phyloP scores from a whole-genome alignment of 495 filamentous ascomycete species.

The Tuber umbilicatum region DNA sequence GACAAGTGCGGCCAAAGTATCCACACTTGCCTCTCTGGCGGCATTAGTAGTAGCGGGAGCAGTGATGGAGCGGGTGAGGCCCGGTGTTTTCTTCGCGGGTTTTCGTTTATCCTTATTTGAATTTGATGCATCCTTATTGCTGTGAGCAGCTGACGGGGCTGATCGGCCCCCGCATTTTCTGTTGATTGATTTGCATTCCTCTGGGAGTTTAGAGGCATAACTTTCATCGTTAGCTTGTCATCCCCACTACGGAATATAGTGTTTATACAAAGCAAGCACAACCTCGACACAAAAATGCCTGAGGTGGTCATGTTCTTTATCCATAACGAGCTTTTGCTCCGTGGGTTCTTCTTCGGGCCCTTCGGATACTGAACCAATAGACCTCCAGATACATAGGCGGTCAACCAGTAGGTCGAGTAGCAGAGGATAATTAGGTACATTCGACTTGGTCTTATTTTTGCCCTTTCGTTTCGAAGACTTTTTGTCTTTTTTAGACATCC shows the following conservation, averaged over 20 bases:
- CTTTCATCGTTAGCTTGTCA: constrained; percentile 43
- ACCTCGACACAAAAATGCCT: constrained; percentile 86
- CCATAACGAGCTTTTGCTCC: constrained; percentile 38
- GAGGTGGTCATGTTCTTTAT: constrained; percentile 52
- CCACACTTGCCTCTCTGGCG: constrained; percentile 19
- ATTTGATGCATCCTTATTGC: constrained; percentile 61
- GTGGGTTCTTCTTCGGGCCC: constrained; percentile 50
- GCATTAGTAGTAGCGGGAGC: constrained; percentile 32
- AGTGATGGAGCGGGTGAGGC: constrained; percentile 33
- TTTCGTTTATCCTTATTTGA: constrained; percentile 54
- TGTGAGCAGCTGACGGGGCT: constrained; percentile 47
- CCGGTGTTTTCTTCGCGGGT: constrained; percentile 44
- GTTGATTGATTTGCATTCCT: constrained; percentile 69
- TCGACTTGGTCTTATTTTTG: constrained; percentile 46
- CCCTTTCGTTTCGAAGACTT: constrained; percentile 35
- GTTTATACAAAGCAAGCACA: constrained; percentile 75
- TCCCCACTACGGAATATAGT: constrained; percentile 19
- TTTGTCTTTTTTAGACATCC: constrained; percentile 40
- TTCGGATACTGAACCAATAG: constrained; percentile 56
- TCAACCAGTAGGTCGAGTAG: constrained; percentile 82
- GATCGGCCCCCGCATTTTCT: constrained; percentile 76
- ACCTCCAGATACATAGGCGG: constrained; percentile 93
- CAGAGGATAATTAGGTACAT: constrained; percentile 51
- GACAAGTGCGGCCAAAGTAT: constrained; percentile 25
- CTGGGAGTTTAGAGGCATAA: constrained; percentile 76